Percentiles rank a stretch among this genome's conserved stretches.
These are phyloP conservation scores for Phytophthora colocasiae DNA, from an alignment of 352 stramenopile species.

Conservation along the genomic window DNA sequence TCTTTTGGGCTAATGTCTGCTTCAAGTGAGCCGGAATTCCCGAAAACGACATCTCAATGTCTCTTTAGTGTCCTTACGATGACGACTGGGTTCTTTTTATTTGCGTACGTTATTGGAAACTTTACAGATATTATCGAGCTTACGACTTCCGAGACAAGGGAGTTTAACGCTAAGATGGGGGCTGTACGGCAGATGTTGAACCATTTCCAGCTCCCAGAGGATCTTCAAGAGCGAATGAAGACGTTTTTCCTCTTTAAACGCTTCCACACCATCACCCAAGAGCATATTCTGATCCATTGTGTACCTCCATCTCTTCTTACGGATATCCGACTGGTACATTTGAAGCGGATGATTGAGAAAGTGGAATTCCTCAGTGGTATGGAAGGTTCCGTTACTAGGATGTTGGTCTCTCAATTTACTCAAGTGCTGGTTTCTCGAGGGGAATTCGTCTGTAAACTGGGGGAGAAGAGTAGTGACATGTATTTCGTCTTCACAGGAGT, in stretches of 20 bases:
- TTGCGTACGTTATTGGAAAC: conserved; percentile 84
- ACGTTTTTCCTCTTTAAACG: conserved; percentile 74
- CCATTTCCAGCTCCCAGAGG: conserved; percentile 57
- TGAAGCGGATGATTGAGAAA: conserved; percentile 76
- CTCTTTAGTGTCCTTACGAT: conserved; percentile 63
- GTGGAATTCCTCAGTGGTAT: conserved; percentile 68
- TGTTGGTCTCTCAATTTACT: conserved; percentile 76
- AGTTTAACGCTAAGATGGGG: conserved; percentile 65
- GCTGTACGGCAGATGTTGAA: conserved; percentile 59
- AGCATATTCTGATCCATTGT: conserved; percentile 62
- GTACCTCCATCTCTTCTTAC: conserved; percentile 71
- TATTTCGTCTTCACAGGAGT: conserved; percentile 76
- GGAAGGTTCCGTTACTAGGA: conserved; percentile 63
- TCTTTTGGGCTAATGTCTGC: conserved; percentile 72
- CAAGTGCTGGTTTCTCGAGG: conserved; percentile 64
- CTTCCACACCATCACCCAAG: conserved; percentile 77
- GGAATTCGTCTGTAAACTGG: conserved; percentile 66
- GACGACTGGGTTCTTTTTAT: conserved; percentile 73
- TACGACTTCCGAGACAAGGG: conserved; percentile 62
- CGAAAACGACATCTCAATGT: conserved; percentile 55
- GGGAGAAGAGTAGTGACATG: conserved; percentile 72
- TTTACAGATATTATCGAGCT: conserved; percentile 74
- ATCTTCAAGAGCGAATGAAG: conserved; percentile 60
- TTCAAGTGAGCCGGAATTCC: conserved; percentile 58
- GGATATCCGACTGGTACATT: conserved; percentile 70